phyloP scores from a whole-genome alignment of 75 land plant genomes.

The Adiantum capillusveneris region DNA sequence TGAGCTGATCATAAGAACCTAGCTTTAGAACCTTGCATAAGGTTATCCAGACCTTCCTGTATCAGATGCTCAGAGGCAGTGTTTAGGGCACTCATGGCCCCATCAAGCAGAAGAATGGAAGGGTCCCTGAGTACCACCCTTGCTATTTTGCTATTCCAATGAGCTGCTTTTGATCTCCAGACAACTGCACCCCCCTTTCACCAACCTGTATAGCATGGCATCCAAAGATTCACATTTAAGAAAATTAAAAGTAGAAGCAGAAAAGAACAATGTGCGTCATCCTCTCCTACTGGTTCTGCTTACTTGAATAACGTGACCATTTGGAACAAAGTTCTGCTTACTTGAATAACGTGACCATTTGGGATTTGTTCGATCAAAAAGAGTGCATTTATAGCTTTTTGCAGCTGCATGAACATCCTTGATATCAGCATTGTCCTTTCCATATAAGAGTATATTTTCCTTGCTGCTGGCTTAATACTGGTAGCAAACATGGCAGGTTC shows the following conservation, averaged over 20 bases:
- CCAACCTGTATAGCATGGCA: slow-evolving; percentile 76
- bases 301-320: too few species aligned
- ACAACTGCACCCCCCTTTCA: slow-evolving; percentile 58
- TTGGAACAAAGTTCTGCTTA: too few species aligned
- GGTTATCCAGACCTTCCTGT: slow-evolving; percentile 45
- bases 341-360: slow-evolving; percentile 14
- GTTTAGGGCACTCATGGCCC: slow-evolving; percentile 70
- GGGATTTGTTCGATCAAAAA: slow-evolving; percentile 3
- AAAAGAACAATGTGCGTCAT: too few species aligned
- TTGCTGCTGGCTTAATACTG: slow-evolving; percentile 2
- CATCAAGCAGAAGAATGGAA: slow-evolving; percentile 52
- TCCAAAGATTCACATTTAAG: too few species aligned
- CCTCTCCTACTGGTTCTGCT: too few species aligned
- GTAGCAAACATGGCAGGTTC: slow-evolving; percentile 13
- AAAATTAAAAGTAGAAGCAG: too few species aligned
- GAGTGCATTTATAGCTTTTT: slow-evolving; percentile 16
- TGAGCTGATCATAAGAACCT: slow-evolving; percentile 45
- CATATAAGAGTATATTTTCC: slow-evolving; percentile 15
- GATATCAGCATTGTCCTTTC: slow-evolving; percentile 10
- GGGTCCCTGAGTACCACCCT: slow-evolving; percentile 64
- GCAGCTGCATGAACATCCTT: slow-evolving; percentile 10
- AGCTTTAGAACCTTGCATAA: slow-evolving; percentile 56
- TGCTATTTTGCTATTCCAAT: slow-evolving; percentile 82
- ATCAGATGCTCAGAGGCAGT: slow-evolving; percentile 53
- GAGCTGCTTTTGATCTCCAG: slow-evolving; percentile 72